Evolutionary conservation across 75 land plant genomes (phyloP), one percentile per base, ranked within the genome.

Genomic region (Picea glauca): DNA sequence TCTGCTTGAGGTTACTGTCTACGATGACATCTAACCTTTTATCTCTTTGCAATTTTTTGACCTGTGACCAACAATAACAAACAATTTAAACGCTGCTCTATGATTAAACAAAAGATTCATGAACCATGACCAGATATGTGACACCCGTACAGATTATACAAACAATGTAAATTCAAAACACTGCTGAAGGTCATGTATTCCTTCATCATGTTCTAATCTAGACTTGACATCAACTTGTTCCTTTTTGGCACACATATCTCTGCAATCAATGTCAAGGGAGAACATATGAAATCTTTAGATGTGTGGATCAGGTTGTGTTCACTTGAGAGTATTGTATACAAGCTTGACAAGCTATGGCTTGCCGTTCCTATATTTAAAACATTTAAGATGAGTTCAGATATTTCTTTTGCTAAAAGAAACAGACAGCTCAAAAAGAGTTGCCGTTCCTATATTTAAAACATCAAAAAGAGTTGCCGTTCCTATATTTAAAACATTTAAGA

Each of bases 31-130:
- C 85, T 32, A 90, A 65, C 58, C 84, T 83, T 61, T 88, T 86
- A 81, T 87, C 92, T 74, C 83, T 79, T 67, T 85, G 88, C 59
- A 85, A 75, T 58, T 85, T 83, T 73, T 89, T 89, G 31, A 89
- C 86, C 91, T 89, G 83, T 31, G 7, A 26, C 11, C 77, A 75
- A 14, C 61, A 26, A 58, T 32, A n/a, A 5, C 5, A 30, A n/a
- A 26, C 35, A 57, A 15, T 30, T 50, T 75, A 75, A 54, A 75
- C 61, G 7, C 12, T 17, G 23, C 5, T 58, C 9, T 30, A 0
- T 56, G 14, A 75, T 75, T 56, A 18, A 20, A 30, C 13, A 75
- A 30, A 31, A 57, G n/a, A 58, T 30, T 60, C 17, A 57, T 15
- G n/a, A 30, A 75, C 21, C 8, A 21, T 21, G 61, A 21, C 3